Base-by-base conservation (phyloP, 352 stramenopile genomes). In the Pythium coloratum region DNA sequence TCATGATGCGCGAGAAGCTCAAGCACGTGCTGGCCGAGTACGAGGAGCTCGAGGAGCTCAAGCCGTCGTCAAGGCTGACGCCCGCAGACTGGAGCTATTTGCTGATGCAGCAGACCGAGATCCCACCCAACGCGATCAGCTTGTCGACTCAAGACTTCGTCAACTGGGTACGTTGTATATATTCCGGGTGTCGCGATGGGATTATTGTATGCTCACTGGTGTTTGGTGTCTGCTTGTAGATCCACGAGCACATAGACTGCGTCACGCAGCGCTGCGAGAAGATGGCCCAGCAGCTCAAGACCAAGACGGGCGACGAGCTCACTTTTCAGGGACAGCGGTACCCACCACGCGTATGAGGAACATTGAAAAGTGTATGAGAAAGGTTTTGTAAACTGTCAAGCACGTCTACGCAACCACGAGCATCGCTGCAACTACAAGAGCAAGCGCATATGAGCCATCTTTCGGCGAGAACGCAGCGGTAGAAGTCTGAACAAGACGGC, bases 321-420 rank as follows among this genome's bases (percentile, higher is more conserved):
- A 73, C 75, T n/a, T 92, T 89, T 58, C 78, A 89, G 58, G 84
- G 84, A 14, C 59, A 65, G 16, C 46, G 70, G 42, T 92, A 92
- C 62, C 78, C 75, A 38, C 69, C 63, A 14, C 67, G 67, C 1
- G 28, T 61, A n/a, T 68, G 33, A 71, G 6, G 18, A 53, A 33
- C 24, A 28, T 4, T 16, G 2, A 24, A 34, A 28, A 30, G 12
- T n/a, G 33, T 14, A 53, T n/a, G 9, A 46, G 2, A 13, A 18
- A 13, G 38, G 14, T n/a, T 46, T 46, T 6, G 10, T 30, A 16
- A 46, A 46, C 38, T 1, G 13, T 13, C 38, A 46, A 16, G 14
- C 4, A 5, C 14, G 8, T 26, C 42, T 49, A 54, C 47, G 7
- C n/a, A 10, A 16, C 20, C 47, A 54, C 20, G 16, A 33, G 20